phyloP scores from a whole-genome alignment of 257 asterid species.

The Mitragyna speciosa region DNA sequence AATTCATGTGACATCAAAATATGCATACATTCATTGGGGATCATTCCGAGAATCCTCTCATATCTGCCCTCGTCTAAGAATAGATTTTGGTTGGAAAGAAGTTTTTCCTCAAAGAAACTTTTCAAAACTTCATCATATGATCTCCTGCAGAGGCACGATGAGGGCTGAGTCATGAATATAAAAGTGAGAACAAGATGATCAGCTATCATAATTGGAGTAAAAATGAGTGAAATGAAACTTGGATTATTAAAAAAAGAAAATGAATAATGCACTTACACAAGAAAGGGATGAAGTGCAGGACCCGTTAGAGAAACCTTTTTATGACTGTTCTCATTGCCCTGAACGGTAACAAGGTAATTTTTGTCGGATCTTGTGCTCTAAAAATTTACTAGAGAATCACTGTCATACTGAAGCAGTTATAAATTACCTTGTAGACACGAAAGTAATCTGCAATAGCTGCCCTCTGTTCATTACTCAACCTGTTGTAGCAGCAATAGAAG shows the following conservation, averaged over 20 bases:
- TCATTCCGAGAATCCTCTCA: constrained; percentile 79
- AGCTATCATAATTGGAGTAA: constrained; percentile 6
- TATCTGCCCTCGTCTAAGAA: constrained; percentile 65
- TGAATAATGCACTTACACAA: constrained; percentile 56
- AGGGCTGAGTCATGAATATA: not conserved
- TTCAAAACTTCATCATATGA: constrained; percentile 67
- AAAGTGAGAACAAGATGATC: constrained; percentile 2
- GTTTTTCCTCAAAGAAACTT: constrained; percentile 62
- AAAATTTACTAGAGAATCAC: not conserved
- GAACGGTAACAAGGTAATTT: constrained; percentile 23
- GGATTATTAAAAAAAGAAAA: not conserved
- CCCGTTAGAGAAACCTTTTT: constrained; percentile 62
- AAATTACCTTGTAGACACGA: constrained; percentile 72
- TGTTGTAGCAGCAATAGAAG: constrained; percentile 23
- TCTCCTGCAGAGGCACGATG: constrained; percentile 53
- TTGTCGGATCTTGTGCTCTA: constrained; percentile 10
- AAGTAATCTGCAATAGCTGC: constrained; percentile 80
- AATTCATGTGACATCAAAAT: constrained; percentile 10
- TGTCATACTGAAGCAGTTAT: constrained; percentile 1
- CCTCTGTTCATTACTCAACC: constrained; percentile 88
- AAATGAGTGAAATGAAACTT: constrained; percentile 20
- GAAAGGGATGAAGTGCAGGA: constrained; percentile 73
- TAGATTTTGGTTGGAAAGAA: constrained; percentile 57
- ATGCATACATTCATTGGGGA: constrained; percentile 83
- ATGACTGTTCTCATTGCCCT: constrained; percentile 83